Evolutionary conservation across 768 basidiomycete genomes (phyloP).

Genomic region (Leccinum longicurvipes): DNA sequence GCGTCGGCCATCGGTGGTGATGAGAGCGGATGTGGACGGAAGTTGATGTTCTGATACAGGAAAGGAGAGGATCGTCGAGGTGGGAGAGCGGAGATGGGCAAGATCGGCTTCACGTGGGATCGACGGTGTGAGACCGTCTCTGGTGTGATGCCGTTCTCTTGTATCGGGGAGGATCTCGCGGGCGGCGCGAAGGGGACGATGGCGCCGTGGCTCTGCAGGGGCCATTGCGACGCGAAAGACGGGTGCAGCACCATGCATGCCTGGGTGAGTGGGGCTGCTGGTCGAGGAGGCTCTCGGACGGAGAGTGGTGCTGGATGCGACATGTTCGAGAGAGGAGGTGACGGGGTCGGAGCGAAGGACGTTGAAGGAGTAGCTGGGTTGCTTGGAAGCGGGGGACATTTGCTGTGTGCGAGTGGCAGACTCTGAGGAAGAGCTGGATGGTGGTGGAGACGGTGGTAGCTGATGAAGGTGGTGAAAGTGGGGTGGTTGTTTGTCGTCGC

Average conservation of each 20-base stretch:
- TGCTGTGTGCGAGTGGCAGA: constrained; percentile 20
- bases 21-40: constrained; percentile 21
- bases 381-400: constrained; percentile 11
- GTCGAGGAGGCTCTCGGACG: constrained; percentile 29
- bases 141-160: constrained; percentile 23
- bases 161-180: constrained; percentile 28
- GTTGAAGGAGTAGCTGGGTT: constrained; percentile 37
- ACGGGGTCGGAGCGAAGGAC: constrained; percentile 44
- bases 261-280: constrained; percentile 11
- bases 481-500: background rate
- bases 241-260: constrained; percentile 34
- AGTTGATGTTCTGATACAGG: constrained; percentile 31
- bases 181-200: constrained; percentile 12
- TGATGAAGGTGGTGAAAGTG: constrained; percentile 10
- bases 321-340: constrained; percentile 41
- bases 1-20: constrained; percentile 29
- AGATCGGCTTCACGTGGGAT: constrained; percentile 32
- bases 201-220: constrained; percentile 22
- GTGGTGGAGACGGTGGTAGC: constrained; percentile 22
- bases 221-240: constrained; percentile 38
- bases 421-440: constrained; percentile 29
- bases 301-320: constrained; percentile 40
- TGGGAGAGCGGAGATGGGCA: constrained; percentile 27
- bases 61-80: constrained; percentile 34
- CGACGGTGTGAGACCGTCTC: constrained; percentile 25